These are phyloP conservation scores for Cryptococcus sp. DNA, from an alignment of 1,284 basidiomycete species.

Conservation along the genomic window DNA sequence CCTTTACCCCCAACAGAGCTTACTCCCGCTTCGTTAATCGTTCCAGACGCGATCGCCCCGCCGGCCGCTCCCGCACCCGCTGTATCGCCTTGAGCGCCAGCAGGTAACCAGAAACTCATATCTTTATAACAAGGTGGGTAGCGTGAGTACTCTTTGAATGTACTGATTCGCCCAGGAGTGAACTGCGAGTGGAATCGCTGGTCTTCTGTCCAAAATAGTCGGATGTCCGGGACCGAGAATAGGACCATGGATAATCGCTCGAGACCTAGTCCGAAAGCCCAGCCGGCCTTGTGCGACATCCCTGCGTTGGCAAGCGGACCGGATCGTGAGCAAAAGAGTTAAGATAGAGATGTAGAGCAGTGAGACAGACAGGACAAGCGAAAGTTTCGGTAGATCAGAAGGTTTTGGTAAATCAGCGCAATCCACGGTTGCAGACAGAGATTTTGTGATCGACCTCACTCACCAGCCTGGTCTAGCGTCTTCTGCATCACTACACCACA, in stretches of 20 bases:
- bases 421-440: neutral
- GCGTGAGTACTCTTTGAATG: constrained; percentile 85
- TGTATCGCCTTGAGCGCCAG: constrained; percentile 15
- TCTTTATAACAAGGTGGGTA: constrained; percentile 89
- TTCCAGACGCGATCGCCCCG: constrained; percentile 2
- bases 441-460: constrained; percentile 39
- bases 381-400: neutral
- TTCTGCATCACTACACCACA: constrained; percentile 89
- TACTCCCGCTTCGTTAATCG: constrained; percentile 1
- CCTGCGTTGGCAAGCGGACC: constrained; percentile 55
- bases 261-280: constrained; percentile 97
- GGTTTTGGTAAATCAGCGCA: neutral
- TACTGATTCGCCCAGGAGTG: constrained; percentile 67
- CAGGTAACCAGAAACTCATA: constrained; percentile 84
- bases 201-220: constrained; percentile 97
- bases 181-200: constrained; percentile 88
- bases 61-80: constrained; percentile 22
- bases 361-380: neutral
- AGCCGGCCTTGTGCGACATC: constrained; percentile 80
- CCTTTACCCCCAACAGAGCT: constrained; percentile 9
- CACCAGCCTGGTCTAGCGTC: constrained; percentile 83
- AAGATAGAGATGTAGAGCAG: constrained; percentile 4
- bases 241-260: constrained; percentile 99
- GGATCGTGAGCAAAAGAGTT: neutral
- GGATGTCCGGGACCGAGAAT: constrained; percentile 95